Percentiles rank a stretch among this genome's conserved stretches.
Conservation (phyloP, 2,329 filamentous ascomycete species). For the Lachnellula arida region DNA sequence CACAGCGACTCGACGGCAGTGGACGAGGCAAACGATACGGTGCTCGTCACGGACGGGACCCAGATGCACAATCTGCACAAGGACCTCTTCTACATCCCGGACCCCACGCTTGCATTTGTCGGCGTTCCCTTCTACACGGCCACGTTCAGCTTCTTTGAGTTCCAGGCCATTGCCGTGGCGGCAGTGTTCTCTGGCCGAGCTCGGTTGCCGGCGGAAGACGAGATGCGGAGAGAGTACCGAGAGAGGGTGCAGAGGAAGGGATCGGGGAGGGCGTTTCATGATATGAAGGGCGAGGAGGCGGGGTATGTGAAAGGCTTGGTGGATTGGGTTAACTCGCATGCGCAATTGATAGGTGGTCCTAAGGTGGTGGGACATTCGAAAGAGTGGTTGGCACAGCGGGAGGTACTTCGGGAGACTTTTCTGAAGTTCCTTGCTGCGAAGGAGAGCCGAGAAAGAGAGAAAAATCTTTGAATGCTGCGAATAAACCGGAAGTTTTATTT, state of each 20-base stretch:
- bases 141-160: constrained; percentile 47
- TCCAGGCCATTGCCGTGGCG: constrained; percentile 43
- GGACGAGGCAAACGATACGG: constrained; percentile 44
- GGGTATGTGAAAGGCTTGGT: constrained; percentile 22
- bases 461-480: not conserved
- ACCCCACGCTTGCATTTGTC: constrained; percentile 42
- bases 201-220: constrained; percentile 32
- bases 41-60: constrained; percentile 49
- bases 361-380: constrained; percentile 15
- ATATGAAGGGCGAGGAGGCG: constrained; percentile 30
- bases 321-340: constrained; percentile 18
- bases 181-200: constrained; percentile 38
- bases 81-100: constrained; percentile 48
- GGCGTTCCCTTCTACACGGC: constrained; percentile 44
- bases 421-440: not conserved
- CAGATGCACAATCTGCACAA: constrained; percentile 46
- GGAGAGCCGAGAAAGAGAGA: not conserved
- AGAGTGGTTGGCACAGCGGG: constrained; percentile 15
- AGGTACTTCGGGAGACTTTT: not conserved
- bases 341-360: constrained; percentile 9
- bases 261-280: constrained; percentile 38
- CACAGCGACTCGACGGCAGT: constrained; percentile 36
- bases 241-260: constrained; percentile 36
- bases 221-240: constrained; percentile 33
- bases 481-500: no score